Conservation (phyloP, 345 rosid genomes). For the Gossypium anomalum region DNA sequence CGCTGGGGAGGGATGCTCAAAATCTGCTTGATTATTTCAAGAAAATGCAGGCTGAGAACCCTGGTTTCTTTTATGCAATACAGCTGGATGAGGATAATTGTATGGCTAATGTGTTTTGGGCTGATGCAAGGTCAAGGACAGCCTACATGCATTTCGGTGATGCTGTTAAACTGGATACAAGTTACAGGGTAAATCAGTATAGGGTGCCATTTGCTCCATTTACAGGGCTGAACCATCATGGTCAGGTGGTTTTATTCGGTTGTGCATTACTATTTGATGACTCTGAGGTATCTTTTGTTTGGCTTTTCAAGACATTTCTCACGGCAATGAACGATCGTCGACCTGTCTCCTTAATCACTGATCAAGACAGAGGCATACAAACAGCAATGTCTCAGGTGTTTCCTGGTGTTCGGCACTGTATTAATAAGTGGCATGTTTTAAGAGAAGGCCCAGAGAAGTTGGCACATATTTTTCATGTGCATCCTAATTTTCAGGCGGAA, state of each 20-base stretch:
- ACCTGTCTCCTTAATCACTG: constrained; percentile 72
- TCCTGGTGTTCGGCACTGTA: constrained; percentile 81
- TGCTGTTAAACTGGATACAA: constrained; percentile 67
- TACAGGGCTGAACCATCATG: constrained; percentile 96
- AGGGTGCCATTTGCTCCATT: constrained; percentile 86
- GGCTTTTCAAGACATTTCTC: constrained; percentile 89
- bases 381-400: constrained; percentile 71
- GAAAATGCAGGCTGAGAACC: constrained; percentile 97
- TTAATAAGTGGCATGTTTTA: constrained; percentile 84
- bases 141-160: constrained; percentile 90
- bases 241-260: constrained; percentile 78
- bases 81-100: constrained; percentile 91
- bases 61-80: constrained; percentile 92
- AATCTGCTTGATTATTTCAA: constrained; percentile 85
- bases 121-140: constrained; percentile 87
- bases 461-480: constrained; percentile 62
- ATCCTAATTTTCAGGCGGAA: constrained; percentile 78
- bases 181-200: constrained; percentile 55
- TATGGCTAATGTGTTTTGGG: constrained; percentile 94
- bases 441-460: constrained; percentile 91
- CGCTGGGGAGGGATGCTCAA: constrained; percentile 84
- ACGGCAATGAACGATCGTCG: constrained; percentile 78
- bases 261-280: constrained; percentile 87
- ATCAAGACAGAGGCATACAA: constrained; percentile 79
- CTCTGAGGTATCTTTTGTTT: constrained; percentile 77